These are phyloP conservation scores for Penicillium bialowiezense DNA, from an alignment of 495 filamentous ascomycete species.

Conservation along the genomic window DNA sequence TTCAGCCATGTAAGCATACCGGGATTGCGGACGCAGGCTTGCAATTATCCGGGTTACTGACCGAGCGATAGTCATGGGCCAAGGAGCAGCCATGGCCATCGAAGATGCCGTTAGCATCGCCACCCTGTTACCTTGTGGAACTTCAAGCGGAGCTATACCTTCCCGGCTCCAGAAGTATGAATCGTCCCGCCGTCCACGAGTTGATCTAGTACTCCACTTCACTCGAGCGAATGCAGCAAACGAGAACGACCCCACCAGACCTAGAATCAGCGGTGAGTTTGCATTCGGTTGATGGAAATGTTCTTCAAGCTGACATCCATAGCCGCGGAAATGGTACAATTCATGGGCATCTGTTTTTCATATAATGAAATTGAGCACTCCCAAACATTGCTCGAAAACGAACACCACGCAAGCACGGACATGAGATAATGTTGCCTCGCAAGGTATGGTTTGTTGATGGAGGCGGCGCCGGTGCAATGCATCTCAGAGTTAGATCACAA, in stretches of 20 bases:
- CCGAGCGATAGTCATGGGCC: slow-evolving; percentile 39
- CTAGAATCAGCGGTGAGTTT: slow-evolving; percentile 11
- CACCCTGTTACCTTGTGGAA: slow-evolving; percentile 47
- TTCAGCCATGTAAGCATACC: slow-evolving; percentile 40
- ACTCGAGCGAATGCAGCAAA: slow-evolving; percentile 12
- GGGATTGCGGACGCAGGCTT: neutral
- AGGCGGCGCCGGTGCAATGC: too few species aligned
- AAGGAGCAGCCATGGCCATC: slow-evolving; percentile 55
- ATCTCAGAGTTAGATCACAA: too few species aligned
- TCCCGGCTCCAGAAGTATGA: slow-evolving; percentile 54
- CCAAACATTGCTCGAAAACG: too few species aligned
- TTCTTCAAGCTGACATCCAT: neutral
- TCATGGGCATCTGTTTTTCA: slow-evolving; percentile 15
- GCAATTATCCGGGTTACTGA: neutral
- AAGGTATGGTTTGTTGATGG: too few species aligned
- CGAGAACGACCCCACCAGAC: slow-evolving; percentile 1
- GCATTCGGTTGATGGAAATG: too few species aligned
- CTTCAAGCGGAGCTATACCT: slow-evolving; percentile 34
- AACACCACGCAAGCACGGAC: too few species aligned
- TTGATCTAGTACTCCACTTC: slow-evolving; percentile 18
- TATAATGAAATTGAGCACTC: slow-evolving; percentile 14
- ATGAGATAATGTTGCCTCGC: too few species aligned
- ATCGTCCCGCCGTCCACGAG: slow-evolving; percentile 32
- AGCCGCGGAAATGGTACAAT: slow-evolving; percentile 16
- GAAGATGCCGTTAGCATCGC: slow-evolving; percentile 59